Percentiles rank a stretch among this genome's conserved stretches.
Evolutionary conservation across 129 eudicot species (phyloP).

Genomic region (Gnaphalium uliginosum): DNA sequence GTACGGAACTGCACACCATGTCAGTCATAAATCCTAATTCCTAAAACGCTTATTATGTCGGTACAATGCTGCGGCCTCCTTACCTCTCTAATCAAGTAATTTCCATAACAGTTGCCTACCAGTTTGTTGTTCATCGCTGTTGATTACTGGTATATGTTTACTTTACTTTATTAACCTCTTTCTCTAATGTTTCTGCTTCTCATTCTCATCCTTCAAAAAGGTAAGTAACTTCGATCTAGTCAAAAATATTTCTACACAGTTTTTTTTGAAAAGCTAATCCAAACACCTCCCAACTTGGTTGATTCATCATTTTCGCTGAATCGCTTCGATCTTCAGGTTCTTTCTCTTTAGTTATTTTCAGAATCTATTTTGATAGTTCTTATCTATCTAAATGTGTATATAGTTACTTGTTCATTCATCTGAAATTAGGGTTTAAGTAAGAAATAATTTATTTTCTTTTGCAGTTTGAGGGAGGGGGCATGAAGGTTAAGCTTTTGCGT

Average conservation of each 20-base stretch:
- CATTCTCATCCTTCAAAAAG: neutral
- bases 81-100: neutral
- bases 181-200: too few relatives aligned
- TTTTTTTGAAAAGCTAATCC: too few relatives aligned
- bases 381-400: too few relatives aligned
- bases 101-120: constrained; percentile 1
- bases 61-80: too few relatives aligned
- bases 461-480: constrained; percentile 45
- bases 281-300: neutral
- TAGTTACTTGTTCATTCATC: neutral
- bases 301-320: neutral
- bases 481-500: constrained; percentile 80
- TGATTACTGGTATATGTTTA: too few relatives aligned
- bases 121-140: constrained; percentile 1
- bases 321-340: neutral
- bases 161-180: neutral
- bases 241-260: neutral
- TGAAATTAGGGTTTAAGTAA: constrained; percentile 5
- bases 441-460: constrained; percentile 19
- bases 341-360: neutral
- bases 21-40: neutral
- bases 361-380: neutral
- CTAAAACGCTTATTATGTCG: too few relatives aligned
- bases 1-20: constrained; percentile 3
- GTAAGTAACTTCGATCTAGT: neutral